Conservation (phyloP, 768 basidiomycete genomes). For the Kwoniella mangroviensis region DNA sequence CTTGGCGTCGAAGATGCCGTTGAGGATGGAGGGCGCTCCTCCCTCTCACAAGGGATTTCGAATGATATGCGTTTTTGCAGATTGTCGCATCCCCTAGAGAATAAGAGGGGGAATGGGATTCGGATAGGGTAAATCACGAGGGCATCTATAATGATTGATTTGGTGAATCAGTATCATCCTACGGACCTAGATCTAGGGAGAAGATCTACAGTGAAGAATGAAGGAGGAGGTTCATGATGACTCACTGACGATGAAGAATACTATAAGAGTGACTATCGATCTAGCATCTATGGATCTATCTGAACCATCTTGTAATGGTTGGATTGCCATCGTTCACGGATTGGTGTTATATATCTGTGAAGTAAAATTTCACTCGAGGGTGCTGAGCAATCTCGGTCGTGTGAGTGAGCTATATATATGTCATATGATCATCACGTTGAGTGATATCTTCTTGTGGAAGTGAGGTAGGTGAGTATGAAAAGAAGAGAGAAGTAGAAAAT, state of each 20-base stretch:
- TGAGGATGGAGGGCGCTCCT: not conserved
- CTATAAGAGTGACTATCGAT: constrained; percentile 58
- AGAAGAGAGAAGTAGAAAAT: too few species aligned
- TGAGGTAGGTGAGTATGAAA: too few species aligned
- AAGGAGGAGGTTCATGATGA: constrained; percentile 1
- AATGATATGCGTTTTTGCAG: not conserved
- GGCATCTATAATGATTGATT: constrained; percentile 36
- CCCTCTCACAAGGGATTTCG: constrained; percentile 4
- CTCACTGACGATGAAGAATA: constrained; percentile 59
- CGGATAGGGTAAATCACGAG: constrained; percentile 58
- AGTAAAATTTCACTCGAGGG: not conserved
- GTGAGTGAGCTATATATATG: too few species aligned
- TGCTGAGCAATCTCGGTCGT: too few species aligned
- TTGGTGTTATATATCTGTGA: not conserved
- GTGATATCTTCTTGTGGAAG: too few species aligned
- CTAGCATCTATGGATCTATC: constrained; percentile 48
- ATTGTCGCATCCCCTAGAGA: constrained; percentile 19
- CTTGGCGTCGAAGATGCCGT: not conserved
- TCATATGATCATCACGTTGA: too few species aligned
- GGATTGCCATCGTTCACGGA: constrained; percentile 6
- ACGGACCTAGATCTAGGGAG: too few species aligned
- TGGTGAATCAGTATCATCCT: too few species aligned
- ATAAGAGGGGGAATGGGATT: constrained; percentile 51
- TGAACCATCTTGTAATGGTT: constrained; percentile 19
- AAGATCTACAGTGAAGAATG: too few species aligned